Percentiles rank a stretch among this genome's conserved stretches.
Conservation (phyloP, 257 asterid genomes). For the Capsicum pubescens region DNA sequence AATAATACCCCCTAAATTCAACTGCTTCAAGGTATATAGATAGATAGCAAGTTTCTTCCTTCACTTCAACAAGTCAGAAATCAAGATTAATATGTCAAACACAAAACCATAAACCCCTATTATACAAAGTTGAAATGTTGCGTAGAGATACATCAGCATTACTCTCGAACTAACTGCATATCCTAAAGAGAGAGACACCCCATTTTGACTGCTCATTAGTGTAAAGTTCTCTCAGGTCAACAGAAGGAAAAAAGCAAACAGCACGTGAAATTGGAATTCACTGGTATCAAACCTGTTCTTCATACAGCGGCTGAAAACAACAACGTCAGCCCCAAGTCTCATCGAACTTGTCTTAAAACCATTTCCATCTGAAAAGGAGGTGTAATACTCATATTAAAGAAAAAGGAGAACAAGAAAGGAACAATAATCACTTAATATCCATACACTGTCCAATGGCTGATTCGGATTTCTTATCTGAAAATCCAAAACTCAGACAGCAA, state of each 20-base stretch:
- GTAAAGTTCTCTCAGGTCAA: not conserved
- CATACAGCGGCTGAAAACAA: constrained; percentile 77
- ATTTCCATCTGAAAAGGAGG: constrained; percentile 80
- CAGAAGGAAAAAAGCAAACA: constrained; percentile 25
- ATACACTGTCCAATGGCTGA: constrained; percentile 83
- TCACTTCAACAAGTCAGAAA: constrained; percentile 1
- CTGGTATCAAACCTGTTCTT: constrained; percentile 53
- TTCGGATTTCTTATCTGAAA: constrained; percentile 80
- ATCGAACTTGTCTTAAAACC: constrained; percentile 97
- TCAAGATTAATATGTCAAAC: not conserved
- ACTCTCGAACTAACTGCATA: not conserved
- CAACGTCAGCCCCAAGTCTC: constrained; percentile 95
- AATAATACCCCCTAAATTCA: not conserved
- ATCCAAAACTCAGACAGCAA: constrained; percentile 86
- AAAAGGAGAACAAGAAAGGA: not conserved
- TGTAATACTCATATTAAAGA: constrained; percentile 28
- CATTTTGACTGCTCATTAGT: not conserved
- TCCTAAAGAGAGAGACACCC: not conserved
- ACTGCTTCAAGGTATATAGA: constrained; percentile 2
- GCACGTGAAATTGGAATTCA: not conserved
- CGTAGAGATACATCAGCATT: constrained; percentile 18
- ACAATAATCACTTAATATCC: constrained; percentile 32
- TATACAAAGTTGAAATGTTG: not conserved
- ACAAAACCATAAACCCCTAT: not conserved
- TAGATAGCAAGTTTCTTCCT: constrained; percentile 8